Evolutionary conservation across 768 basidiomycete species (phyloP).

Genomic region (Pulveroboletus sp.): DNA sequence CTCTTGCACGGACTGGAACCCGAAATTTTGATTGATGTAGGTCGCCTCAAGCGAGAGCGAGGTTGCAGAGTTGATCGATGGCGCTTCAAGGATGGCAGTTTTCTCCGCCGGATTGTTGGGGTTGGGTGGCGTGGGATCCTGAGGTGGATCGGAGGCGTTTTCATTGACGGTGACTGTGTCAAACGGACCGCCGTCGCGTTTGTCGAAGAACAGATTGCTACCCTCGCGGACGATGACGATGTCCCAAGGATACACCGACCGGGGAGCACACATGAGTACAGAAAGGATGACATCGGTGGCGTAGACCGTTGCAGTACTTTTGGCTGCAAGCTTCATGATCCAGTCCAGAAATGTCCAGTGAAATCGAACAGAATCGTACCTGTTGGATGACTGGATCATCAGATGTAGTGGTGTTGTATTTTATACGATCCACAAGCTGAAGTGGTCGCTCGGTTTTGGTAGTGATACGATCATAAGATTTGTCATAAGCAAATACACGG

Average conservation of each 20-base stretch:
- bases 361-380: slow-evolving; percentile 37
- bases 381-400: slow-evolving; percentile 97
- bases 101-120: slow-evolving; percentile 76
- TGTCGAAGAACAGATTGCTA: slow-evolving; percentile 92
- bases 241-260: slow-evolving; percentile 98
- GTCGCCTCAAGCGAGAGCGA: slow-evolving; percentile 95
- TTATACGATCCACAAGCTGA: slow-evolving; percentile 89
- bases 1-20: slow-evolving; percentile 91
- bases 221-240: slow-evolving; percentile 93
- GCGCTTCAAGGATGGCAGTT: slow-evolving; percentile 55
- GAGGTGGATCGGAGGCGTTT: slow-evolving; percentile 92
- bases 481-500: slow-evolving; percentile 88
- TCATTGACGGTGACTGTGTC: slow-evolving; percentile 98
- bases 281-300: slow-evolving; percentile 94
- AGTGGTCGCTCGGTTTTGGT: slow-evolving; percentile 90
- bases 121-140: slow-evolving; percentile 75
- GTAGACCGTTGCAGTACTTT: slow-evolving; percentile 81
- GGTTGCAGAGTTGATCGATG: slow-evolving; percentile 89
- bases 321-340: slow-evolving; percentile 63
- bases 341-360: slow-evolving; percentile 4
- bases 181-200: slow-evolving; percentile 95
- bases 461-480: slow-evolving; percentile 90
- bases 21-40: slow-evolving; percentile 98
- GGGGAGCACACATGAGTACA: slow-evolving; percentile 92
- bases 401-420: slow-evolving; percentile 96